Base-by-base conservation (phyloP, 768 basidiomycete species). In the Serendipita sp. region DNA sequence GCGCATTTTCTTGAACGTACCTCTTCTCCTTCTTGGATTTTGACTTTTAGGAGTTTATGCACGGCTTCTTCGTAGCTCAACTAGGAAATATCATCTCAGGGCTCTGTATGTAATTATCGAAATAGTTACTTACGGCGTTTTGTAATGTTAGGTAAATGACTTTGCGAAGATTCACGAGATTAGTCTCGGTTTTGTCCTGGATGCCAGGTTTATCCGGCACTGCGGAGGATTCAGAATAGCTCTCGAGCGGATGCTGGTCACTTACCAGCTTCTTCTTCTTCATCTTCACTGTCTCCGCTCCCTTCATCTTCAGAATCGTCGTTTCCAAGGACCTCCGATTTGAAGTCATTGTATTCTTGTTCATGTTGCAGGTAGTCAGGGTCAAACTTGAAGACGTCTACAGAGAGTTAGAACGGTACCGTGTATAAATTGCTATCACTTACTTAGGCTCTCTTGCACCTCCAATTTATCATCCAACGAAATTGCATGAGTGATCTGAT, bases 11-110 rank as follows among this genome's bases (percentile, higher is more conserved):
- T 58, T 34, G 1, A n/a, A 16, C 76, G 62, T 70, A 95, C 94
- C 84, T 99, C 96, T 73, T 96, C 84, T 1, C 95, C 96, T 70
- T 94, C 92, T 61, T 82, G 77, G 14, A 98, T 75, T 67, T 95
- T 87, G 24, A 99, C 82, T 73, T 95, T 97, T 70, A 98, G 81
- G 30, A 99, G 74, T 71, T 99, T 99, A 74, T 99, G 96, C 0
- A 97, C 94, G 0, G 95, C 95, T 83, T 99, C 96, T 73, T 99
- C 96, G 71, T 92, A 96, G 72, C 90, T 93, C 64, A 97, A 79
- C 48, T 74, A 64, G 14, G n/a, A 64, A n/a, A 1, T 2, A 1
- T 2, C 45, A 9, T 7, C 9, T 24, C 11, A n/a, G n/a, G 53
- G 38, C 43, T 64, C 34, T 62, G 65, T 20, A 61, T 34, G 33